A percentile compares a stretch with the other conserved stretches of the same genome.
These are phyloP conservation scores for Odonthalia washingtoniensis DNA, from an alignment of 31 red algal genomes.

Conservation along the genomic window DNA sequence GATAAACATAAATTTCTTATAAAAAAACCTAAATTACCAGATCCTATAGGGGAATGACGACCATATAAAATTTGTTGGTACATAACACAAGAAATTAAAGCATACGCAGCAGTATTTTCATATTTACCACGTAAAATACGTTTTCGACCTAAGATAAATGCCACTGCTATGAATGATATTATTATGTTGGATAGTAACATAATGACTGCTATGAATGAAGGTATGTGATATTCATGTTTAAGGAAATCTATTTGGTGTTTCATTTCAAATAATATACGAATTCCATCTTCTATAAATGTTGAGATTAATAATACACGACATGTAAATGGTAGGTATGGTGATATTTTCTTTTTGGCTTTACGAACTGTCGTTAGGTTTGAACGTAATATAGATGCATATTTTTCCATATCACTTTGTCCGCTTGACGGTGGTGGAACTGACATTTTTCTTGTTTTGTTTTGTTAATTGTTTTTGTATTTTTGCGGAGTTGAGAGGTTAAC, in stretches of 20 bases:
- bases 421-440: not conserved
- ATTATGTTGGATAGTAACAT: constrained; percentile 76
- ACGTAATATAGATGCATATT: constrained; percentile 3
- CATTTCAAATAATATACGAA: constrained; percentile 92
- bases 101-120: constrained; percentile 79
- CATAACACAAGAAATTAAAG: constrained; percentile 80
- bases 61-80: constrained; percentile 97
- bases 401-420: not conserved
- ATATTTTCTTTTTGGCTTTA: constrained; percentile 38
- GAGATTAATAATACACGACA: constrained; percentile 86
- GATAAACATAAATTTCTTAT: constrained; percentile 93
- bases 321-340: constrained; percentile 75
- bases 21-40: constrained; percentile 91
- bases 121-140: constrained; percentile 60
- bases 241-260: constrained; percentile 86
- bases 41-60: constrained; percentile 83
- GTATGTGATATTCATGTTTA: constrained; percentile 73
- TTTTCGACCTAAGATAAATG: constrained; percentile 69
- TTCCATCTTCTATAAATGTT: constrained; percentile 96
- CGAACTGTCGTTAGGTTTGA: constrained; percentile 34
- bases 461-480: too few species aligned
- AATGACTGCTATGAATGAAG: constrained; percentile 67
- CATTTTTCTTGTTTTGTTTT: too few species aligned
- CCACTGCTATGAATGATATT: constrained; percentile 65
- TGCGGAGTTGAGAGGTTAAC: too few species aligned